phyloP scores from a whole-genome alignment of 169 alveolate genomes.

The Plasmodium cynomolgi region DNA sequence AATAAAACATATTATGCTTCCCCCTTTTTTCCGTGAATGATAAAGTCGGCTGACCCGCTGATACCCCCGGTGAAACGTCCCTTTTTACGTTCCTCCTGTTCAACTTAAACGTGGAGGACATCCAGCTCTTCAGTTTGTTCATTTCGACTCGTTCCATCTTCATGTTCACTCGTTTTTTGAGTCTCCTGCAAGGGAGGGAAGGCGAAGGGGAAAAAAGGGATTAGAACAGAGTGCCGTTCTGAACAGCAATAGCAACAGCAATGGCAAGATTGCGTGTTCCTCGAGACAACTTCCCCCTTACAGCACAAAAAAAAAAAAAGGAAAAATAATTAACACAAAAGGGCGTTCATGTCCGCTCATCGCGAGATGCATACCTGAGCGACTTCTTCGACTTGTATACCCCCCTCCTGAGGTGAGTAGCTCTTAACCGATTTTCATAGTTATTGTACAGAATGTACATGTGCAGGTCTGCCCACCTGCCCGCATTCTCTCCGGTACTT shows the following conservation, averaged over 20 bases:
- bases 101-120: conserved; percentile 38
- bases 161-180: conserved; percentile 53
- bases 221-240: neutral
- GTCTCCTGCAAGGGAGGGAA: conserved; percentile 9
- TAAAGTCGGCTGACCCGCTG: neutral
- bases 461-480: conserved; percentile 17
- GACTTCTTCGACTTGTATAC: conserved; percentile 53
- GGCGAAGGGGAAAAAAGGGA: neutral
- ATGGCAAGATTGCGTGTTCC: neutral
- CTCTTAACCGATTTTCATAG: conserved; percentile 21
- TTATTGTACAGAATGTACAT: conserved; percentile 68
- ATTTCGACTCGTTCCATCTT: conserved; percentile 59
- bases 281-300: neutral
- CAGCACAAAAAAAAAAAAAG: neutral
- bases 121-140: conserved; percentile 8
- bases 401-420: conserved; percentile 25
- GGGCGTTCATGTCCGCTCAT: neutral
- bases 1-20: neutral
- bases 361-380: conserved; percentile 16
- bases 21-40: neutral
- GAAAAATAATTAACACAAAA: neutral
- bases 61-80: neutral
- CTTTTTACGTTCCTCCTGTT: conserved; percentile 34
- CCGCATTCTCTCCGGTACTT: conserved; percentile 11
- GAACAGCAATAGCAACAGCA: neutral